A percentile compares a stretch with the other conserved stretches of the same genome.
Conservation (phyloP, 129 eudicot species). For the Helichrysum umbraculigerum region DNA sequence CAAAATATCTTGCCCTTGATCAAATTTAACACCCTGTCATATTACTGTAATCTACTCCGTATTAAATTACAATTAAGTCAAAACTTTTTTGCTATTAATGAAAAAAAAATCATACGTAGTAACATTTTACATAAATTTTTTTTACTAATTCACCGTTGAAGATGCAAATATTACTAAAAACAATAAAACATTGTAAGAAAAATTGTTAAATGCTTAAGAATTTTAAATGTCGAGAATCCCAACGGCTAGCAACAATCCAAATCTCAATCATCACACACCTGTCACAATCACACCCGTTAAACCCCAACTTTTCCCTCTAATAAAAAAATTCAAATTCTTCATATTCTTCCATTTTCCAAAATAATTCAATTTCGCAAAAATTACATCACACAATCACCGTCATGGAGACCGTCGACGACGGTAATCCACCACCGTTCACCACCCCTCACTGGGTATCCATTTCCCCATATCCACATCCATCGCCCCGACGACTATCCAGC, state of each 20-base stretch:
- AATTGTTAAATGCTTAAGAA: background rate
- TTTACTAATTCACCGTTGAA: no score
- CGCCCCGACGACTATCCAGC: constrained; percentile 78
- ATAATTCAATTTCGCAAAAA: background rate
- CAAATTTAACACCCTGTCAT: no score
- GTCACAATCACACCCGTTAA: constrained; percentile 7
- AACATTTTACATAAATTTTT: no score
- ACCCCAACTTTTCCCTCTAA: constrained; percentile 6
- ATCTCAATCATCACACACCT: background rate
- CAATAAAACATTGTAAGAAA: background rate
- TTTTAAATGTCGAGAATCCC: constrained; percentile 22
- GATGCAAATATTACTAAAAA: no score
- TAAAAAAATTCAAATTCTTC: constrained; percentile 8
- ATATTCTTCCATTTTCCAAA: background rate
- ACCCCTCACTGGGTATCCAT: constrained; percentile 46
- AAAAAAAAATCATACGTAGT: no score
- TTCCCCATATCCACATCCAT: constrained; percentile 44
- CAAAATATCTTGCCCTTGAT: no score
- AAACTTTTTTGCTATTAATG: no score
- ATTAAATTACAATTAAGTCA: no score
- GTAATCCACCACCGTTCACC: constrained; percentile 9
- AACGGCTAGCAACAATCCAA: constrained; percentile 33
- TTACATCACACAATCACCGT: constrained; percentile 9
- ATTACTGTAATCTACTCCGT: no score
- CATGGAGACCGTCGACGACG: constrained; percentile 36